Percentiles rank a stretch among this genome's conserved stretches.
Evolutionary conservation across 805 yeast genomes (phyloP).

Genomic region (Sugiyamaella americana): DNA sequence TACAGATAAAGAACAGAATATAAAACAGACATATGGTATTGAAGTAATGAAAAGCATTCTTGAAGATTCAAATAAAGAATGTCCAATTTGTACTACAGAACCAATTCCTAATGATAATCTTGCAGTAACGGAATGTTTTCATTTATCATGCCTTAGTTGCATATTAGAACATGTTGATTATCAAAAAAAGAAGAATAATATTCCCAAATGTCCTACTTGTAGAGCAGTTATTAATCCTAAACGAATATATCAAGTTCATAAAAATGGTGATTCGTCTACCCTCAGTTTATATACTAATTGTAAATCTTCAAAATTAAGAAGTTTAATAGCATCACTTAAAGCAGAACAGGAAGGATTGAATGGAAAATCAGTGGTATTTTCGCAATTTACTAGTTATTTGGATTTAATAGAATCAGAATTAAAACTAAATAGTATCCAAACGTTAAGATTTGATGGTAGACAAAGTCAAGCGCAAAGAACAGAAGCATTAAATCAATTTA

Average conservation of each 20-base stretch:
- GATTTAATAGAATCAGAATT: conserved; percentile 68
- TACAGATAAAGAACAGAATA: background rate
- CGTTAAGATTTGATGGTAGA: conserved; percentile 79
- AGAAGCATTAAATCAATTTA: conserved; percentile 52
- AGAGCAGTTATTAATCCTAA: conserved; percentile 48
- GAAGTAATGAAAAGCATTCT: conserved; percentile 26
- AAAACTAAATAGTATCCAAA: conserved; percentile 42
- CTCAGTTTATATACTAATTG: background rate
- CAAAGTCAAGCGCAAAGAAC: conserved; percentile 61
- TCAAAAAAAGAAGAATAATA: conserved; percentile 44
- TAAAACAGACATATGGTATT: conserved; percentile 13
- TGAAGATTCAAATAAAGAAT: conserved; percentile 45
- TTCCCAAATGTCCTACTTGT: conserved; percentile 70
- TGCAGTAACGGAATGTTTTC: conserved; percentile 72
- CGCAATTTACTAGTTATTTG: conserved; percentile 80
- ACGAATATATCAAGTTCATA: conserved; percentile 41
- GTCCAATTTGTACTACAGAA: conserved; percentile 71
- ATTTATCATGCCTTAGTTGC: conserved; percentile 70
- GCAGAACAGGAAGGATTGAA: conserved; percentile 27
- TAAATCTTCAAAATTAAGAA: background rate
- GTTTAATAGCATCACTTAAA: conserved; percentile 40
- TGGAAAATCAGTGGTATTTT: conserved; percentile 78
- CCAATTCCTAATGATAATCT: conserved; percentile 51
- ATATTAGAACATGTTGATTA: conserved; percentile 67
- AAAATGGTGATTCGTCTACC: conserved; percentile 22